Conservation (phyloP, 805 yeast genomes). For the Ogataea trehaloabstinens region DNA sequence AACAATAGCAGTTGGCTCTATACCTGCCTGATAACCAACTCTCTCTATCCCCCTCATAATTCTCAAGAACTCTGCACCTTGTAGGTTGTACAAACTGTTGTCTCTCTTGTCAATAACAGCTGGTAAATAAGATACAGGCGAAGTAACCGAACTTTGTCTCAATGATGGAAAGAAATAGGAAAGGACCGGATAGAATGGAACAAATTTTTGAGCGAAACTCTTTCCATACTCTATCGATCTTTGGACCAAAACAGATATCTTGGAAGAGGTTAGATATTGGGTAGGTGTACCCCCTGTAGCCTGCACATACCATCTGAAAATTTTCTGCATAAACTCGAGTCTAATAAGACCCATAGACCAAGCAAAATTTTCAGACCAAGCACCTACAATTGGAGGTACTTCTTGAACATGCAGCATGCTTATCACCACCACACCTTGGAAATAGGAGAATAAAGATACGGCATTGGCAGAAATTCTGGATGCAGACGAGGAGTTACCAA, state of each 20-base stretch:
- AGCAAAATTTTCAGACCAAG: constrained; percentile 89
- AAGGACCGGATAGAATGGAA: constrained; percentile 19
- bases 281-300: constrained; percentile 88
- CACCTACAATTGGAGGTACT: constrained; percentile 87
- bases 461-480: constrained; percentile 87
- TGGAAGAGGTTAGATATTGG: constrained; percentile 57
- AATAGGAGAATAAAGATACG: constrained; percentile 77
- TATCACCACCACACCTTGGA: constrained; percentile 83
- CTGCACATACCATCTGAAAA: constrained; percentile 81
- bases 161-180: constrained; percentile 20
- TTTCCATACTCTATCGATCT: constrained; percentile 42
- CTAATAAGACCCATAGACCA: constrained; percentile 94
- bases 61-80: constrained; percentile 56
- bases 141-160: constrained; percentile 1
- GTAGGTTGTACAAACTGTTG: constrained; percentile 34
- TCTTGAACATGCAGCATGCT: constrained; percentile 82
- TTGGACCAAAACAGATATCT: constrained; percentile 73
- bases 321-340: constrained; percentile 76
- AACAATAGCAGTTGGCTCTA: constrained; percentile 82
- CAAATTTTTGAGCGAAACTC: constrained; percentile 8
- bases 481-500: constrained; percentile 87
- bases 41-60: constrained; percentile 87
- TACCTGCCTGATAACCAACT: constrained; percentile 69
- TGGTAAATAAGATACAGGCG: constrained; percentile 6
- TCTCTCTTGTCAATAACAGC: constrained; percentile 16